A percentile compares a stretch with the other conserved stretches of the same genome.
Evolutionary conservation across 306 rosid genomes (phyloP).

Genomic region (Bauhinia variegata): DNA sequence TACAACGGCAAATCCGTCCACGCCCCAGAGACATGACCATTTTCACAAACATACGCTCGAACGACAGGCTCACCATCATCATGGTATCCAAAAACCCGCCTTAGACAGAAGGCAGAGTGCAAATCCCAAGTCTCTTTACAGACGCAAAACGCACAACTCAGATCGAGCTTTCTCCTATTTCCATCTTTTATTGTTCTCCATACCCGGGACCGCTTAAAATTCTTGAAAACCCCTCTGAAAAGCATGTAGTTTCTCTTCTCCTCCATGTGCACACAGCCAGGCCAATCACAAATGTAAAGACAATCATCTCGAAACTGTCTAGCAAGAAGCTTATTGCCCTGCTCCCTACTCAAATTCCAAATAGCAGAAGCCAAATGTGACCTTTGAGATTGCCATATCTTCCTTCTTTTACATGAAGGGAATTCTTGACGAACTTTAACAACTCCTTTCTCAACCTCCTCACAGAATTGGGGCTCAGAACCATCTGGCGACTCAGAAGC

Average conservation of each 20-base stretch:
- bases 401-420: conserved; percentile 49
- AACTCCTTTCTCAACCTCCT: conserved; percentile 39
- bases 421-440: conserved; percentile 23
- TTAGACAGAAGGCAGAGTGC: conserved; percentile 83
- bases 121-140: conserved; percentile 84
- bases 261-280: conserved; percentile 83
- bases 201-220: conserved; percentile 73
- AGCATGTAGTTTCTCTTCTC: conserved; percentile 81
- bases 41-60: conserved; percentile 88
- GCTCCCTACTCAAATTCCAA: conserved; percentile 80
- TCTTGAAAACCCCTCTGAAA: conserved; percentile 82
- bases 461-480: not conserved
- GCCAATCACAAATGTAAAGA: conserved; percentile 87
- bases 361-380: conserved; percentile 82
- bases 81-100: conserved; percentile 75
- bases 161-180: conserved; percentile 57
- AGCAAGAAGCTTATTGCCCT: conserved; percentile 76
- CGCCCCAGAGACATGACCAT: conserved; percentile 97
- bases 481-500: conserved; percentile 43
- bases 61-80: conserved; percentile 97
- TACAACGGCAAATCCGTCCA: conserved; percentile 92
- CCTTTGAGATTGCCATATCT: conserved; percentile 40
- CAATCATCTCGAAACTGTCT: conserved; percentile 82
- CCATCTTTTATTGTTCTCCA: conserved; percentile 85
- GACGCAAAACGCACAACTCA: conserved; percentile 75